phyloP scores from a whole-genome alignment of 208 protist genomes.

The Sergeia podlipaevii region DNA sequence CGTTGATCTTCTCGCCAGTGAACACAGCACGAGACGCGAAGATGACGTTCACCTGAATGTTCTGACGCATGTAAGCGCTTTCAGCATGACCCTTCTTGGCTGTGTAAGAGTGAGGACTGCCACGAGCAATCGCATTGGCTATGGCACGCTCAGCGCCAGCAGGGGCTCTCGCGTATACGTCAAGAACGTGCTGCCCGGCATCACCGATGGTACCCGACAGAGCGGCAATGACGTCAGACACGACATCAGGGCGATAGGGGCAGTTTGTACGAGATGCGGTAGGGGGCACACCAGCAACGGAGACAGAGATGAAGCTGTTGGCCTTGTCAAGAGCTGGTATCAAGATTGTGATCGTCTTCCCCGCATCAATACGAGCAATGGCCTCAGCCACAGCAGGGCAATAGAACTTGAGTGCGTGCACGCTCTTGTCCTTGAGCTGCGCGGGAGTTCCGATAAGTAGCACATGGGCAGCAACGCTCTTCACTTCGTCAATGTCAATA shows the following conservation, averaged over 20 bases:
- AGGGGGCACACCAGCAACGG: constrained; percentile 42
- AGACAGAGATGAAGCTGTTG: constrained; percentile 24
- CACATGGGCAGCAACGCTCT: constrained; percentile 23
- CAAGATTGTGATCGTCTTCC: constrained; percentile 22
- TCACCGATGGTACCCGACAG: constrained; percentile 15
- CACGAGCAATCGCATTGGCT: constrained; percentile 47
- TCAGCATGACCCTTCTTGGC: constrained; percentile 31
- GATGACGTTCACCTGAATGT: constrained; percentile 29
- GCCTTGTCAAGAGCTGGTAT: constrained; percentile 13
- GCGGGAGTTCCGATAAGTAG: constrained; percentile 51
- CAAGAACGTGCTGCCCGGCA: constrained; percentile 26
- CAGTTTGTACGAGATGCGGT: constrained; percentile 64
- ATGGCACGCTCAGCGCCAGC: constrained; percentile 33
- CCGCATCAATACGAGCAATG: constrained; percentile 31
- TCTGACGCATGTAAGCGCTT: constrained; percentile 23
- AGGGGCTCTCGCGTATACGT: constrained; percentile 44
- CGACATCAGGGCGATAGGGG: constrained; percentile 53
- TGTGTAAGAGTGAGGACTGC: constrained; percentile 39
- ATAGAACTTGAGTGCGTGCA: constrained; percentile 45
- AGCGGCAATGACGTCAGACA: constrained; percentile 26
- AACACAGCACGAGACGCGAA: constrained; percentile 39
- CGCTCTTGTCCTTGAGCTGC: constrained; percentile 33
- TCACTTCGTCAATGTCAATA: constrained; percentile 37
- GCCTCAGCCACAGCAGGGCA: constrained; percentile 51
- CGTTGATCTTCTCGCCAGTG: constrained; percentile 26